Base-by-base conservation (phyloP, 176 grass and related monocot genomes). In the Ensete ventricosum region DNA sequence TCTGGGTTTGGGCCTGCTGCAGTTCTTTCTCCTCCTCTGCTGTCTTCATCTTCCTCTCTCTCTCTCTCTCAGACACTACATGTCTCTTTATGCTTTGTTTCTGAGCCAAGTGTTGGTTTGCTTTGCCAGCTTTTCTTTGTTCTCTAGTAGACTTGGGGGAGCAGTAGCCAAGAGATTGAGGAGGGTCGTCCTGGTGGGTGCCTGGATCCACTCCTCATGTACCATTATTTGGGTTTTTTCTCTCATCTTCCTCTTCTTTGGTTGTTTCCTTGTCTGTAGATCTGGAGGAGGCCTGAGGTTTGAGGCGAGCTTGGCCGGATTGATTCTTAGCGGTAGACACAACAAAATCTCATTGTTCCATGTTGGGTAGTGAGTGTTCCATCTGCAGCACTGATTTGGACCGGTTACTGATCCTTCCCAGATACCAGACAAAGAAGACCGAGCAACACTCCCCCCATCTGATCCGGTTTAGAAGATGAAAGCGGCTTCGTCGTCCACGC, bases 401-500 rank as follows among this genome's bases (percentile, higher is more conserved):
- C 52, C 49, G 49, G 64, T 53, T 67, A 54, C 52, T 78, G 52
- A 23, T 23, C 57, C 64, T 76, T 76, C 53, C 75, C 83, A 77
- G 80, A 84, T 64, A 73, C 79, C 77, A 78, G 63, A 82, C 59
- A 76, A 73, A 49, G 52, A 55, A 59, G 20, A 50, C 9, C 23
- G 55, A 67, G 69, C 64, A 65, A 78, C 14, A 50, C 54, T 23
- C 22, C 22, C 4, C 49, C 3, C 34, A 24, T 34, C 75, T 13
- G 34, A 13, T 52, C 91, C 91, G 53, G 52, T 67, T 81, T 86
- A 50, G 67, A 79, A 72, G 71, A 77, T 81, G 78, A 89, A 87
- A 84, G 84, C 92, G 14, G 84, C 89, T 72, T 64, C 92, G 54
- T 88, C 89, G 19, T 85, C 89, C 57, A 79, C 77, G 9, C 75